phyloP scores from a whole-genome alignment of 257 asterid species.

The Salvia rosmarinus region DNA sequence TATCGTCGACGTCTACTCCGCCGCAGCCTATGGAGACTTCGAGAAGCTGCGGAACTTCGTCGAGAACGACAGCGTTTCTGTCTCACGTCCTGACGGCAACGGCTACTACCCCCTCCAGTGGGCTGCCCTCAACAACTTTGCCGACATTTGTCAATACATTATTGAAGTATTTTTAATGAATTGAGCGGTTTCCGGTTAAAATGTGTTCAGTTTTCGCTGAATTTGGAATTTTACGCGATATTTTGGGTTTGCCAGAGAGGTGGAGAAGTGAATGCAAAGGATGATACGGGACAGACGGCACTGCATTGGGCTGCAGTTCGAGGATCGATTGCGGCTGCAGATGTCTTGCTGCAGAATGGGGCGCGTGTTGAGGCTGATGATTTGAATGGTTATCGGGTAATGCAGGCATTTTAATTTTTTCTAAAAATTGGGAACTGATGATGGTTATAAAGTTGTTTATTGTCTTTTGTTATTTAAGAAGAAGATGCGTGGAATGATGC shows the following conservation, averaged over 20 bases:
- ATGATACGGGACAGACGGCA: slow-evolving; percentile 84
- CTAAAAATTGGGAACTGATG: too few relatives aligned
- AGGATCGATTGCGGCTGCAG: slow-evolving; percentile 89
- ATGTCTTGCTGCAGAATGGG: slow-evolving; percentile 82
- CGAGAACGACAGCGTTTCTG: slow-evolving; percentile 68
- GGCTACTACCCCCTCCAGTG: slow-evolving; percentile 91
- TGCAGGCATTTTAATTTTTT: too few relatives aligned
- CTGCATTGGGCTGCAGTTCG: slow-evolving; percentile 98
- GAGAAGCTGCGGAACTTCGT: slow-evolving; percentile 80
- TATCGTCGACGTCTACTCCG: slow-evolving; percentile 75
- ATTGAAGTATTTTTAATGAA: slow-evolving; percentile 52
- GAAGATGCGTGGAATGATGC: background rate
- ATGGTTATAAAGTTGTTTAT: slow-evolving; percentile 7
- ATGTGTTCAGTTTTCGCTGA: background rate
- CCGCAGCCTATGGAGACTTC: slow-evolving; percentile 84
- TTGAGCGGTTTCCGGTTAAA: slow-evolving; percentile 7
- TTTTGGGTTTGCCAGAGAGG: slow-evolving; percentile 61
- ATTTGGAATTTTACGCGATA: slow-evolving; percentile 1
- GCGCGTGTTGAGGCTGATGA: slow-evolving; percentile 90
- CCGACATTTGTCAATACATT: slow-evolving; percentile 68
- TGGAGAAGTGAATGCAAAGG: slow-evolving; percentile 74
- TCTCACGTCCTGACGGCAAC: slow-evolving; percentile 76
- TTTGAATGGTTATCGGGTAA: slow-evolving; percentile 87
- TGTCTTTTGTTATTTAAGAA: background rate
- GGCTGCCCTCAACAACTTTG: slow-evolving; percentile 92